These are phyloP conservation scores for Balakata baccata DNA, from an alignment of 345 rosid species.

Conservation along the genomic window DNA sequence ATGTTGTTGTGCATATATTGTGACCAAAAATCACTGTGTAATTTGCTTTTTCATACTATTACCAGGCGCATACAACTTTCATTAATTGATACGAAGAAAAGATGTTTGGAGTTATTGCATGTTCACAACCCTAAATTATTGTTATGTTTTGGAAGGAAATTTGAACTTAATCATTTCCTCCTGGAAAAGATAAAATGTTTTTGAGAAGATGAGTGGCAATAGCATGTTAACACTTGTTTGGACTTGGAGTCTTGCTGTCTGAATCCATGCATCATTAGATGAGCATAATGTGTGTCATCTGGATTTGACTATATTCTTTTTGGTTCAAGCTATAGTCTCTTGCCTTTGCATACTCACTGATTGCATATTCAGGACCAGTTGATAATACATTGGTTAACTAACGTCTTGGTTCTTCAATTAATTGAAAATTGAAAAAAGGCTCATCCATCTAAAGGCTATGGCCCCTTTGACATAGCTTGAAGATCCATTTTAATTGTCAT, in stretches of 20 bases:
- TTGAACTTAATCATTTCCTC: not conserved
- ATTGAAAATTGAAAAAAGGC: not conserved
- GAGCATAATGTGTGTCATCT: not conserved
- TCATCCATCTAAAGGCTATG: not conserved
- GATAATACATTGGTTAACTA: not conserved
- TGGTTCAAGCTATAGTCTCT: not conserved
- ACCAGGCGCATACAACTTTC: not conserved
- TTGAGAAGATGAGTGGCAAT: too few species aligned
- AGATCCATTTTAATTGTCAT: conserved; percentile 7
- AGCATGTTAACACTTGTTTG: not conserved
- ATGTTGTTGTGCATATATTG: not conserved
- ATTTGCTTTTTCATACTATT: not conserved
- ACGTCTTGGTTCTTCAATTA: not conserved
- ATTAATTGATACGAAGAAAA: not conserved
- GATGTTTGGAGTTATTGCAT: not conserved
- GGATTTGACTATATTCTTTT: not conserved
- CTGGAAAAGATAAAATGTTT: not conserved
- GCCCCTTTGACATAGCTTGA: not conserved
- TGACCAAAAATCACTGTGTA: not conserved
- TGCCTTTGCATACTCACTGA: not conserved
- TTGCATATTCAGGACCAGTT: not conserved
- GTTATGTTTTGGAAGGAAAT: not conserved
- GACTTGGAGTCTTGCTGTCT: not conserved
- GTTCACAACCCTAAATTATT: not conserved
- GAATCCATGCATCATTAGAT: not conserved